Evolutionary conservation across 2,329 filamentous ascomycete species (phyloP), one percentile per base, ranked within the genome.

Genomic region (Calonectria ilicicola): DNA sequence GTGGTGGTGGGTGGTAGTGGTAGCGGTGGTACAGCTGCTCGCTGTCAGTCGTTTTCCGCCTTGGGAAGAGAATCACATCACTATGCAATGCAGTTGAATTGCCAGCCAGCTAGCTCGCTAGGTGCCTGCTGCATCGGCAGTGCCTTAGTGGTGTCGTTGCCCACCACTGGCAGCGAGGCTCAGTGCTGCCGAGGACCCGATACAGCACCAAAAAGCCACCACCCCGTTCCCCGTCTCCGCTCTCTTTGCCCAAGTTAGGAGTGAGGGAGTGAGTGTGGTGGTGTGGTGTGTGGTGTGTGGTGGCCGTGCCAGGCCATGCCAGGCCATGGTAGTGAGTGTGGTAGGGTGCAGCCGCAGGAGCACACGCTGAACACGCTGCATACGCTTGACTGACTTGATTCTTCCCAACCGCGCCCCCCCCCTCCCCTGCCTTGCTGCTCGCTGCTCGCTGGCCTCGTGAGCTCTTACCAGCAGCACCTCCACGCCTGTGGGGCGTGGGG

Each of bases 401-500:
- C 29, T 19, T 26, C 53, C 53, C 53, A 40, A 40, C 46, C 46
- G 42, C 42, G 49, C 46, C 67, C 58, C 67, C 58, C 65, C 60
- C 35, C 15, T 64, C 46, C 67, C 58, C 67, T 46, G 65, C 60
- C 35, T 9, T 64, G 26, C 44, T 42, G 58, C 60, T 65, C 23
- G 62, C 23, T 49, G 62, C 23, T 49, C 67, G 66, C 46, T 69
- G 68, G 69, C 75, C 77, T 79, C 66, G 74, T 78, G 74, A 78
- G 76, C 74, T 76, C 62, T 75, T 53, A 64, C 70, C 67, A 70
- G 70, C 74, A 74, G 72, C 65, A 69, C 74, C 77, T 79, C 78
- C 78, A 78, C 78, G 73, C 75, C 64, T 63, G 78, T 79, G 78
- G 78, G 76, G 78, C 78, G 76, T 79, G 78, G 78, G 78, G 78